Evolutionary conservation across 2,329 filamentous ascomycete genomes (phyloP).

Genomic region (Fusarium sp.): DNA sequence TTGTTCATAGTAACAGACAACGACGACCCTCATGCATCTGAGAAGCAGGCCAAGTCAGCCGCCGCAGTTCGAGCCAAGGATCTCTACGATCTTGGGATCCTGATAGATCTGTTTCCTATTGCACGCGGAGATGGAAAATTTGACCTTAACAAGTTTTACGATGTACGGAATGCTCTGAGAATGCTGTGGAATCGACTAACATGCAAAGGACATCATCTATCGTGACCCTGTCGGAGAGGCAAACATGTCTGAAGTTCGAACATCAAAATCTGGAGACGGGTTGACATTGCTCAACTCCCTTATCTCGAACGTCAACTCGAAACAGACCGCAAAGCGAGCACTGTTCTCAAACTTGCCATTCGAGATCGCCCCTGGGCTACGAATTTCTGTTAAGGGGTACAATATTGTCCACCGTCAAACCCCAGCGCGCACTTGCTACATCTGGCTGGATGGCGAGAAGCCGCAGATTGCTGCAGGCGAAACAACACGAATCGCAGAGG

Average conservation of each 20-base stretch:
- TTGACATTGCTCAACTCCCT: conserved; percentile 83
- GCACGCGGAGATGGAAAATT: conserved; percentile 77
- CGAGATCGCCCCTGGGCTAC: conserved; percentile 85
- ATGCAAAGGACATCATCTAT: conserved; percentile 85
- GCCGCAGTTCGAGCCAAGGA: conserved; percentile 92
- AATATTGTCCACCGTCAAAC: conserved; percentile 87
- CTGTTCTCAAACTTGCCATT: conserved; percentile 89
- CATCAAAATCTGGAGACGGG: conserved; percentile 77
- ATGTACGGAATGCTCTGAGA: conserved; percentile 64
- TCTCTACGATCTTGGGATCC: conserved; percentile 90
- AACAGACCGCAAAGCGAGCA: conserved; percentile 84
- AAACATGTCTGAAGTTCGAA: conserved; percentile 62
- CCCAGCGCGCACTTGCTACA: conserved; percentile 83
- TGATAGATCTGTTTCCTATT: conserved; percentile 93
- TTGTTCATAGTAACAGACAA: conserved; percentile 98
- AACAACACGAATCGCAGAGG: conserved; percentile 80
- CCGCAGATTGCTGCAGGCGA: conserved; percentile 81
- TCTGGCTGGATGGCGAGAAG: conserved; percentile 88
- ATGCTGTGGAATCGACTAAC: not conserved
- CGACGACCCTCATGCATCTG: conserved; percentile 81
- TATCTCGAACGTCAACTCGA: conserved; percentile 89
- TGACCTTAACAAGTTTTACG: conserved; percentile 88
- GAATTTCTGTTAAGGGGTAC: conserved; percentile 93
- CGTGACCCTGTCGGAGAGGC: conserved; percentile 78
- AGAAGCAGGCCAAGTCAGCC: conserved; percentile 78